Percentiles rank a stretch among this genome's conserved stretches.
These are phyloP conservation scores for Fusarium sublunatum DNA, from an alignment of 2,329 filamentous ascomycete genomes.

Conservation along the genomic window DNA sequence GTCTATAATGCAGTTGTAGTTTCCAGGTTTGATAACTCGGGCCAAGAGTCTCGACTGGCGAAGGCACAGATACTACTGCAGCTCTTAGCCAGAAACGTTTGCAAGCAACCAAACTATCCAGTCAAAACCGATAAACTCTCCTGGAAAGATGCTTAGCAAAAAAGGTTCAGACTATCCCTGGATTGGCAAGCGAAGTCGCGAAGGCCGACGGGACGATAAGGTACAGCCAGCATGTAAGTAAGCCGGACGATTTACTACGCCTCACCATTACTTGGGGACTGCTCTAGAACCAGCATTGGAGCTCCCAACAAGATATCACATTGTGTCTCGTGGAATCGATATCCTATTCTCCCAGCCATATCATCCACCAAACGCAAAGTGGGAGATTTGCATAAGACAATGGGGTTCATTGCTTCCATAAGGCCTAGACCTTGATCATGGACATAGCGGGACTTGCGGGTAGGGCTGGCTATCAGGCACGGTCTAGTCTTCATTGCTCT, in stretches of 20 bases:
- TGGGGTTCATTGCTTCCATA: not conserved
- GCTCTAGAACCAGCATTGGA: no score
- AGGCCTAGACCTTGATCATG: not conserved
- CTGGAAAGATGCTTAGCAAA: slow-evolving; percentile 9
- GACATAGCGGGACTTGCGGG: no score
- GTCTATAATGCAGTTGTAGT: slow-evolving; percentile 6
- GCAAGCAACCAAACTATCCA: slow-evolving; percentile 13
- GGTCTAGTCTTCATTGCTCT: no score
- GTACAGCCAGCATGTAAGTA: not conserved
- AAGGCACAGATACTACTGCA: not conserved
- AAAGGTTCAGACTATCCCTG: slow-evolving; percentile 14
- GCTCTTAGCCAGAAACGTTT: slow-evolving; percentile 13
- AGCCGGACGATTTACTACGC: not conserved
- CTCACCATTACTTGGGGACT: not conserved
- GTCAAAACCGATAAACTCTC: slow-evolving; percentile 7
- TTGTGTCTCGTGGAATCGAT: no score
- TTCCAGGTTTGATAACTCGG: slow-evolving; percentile 11
- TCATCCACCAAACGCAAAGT: not conserved
- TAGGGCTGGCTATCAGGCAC: no score
- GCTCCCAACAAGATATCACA: not conserved
- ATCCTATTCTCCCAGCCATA: not conserved
- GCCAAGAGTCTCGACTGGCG: slow-evolving; percentile 12
- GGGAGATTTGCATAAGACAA: not conserved
- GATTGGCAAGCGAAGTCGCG: slow-evolving; percentile 18
- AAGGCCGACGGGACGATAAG: slow-evolving; percentile 8